Evolutionary conservation across 2,329 filamentous ascomycete species (phyloP), one percentile per base, ranked within the genome.

Genomic region (Aspergillus proliferans): DNA sequence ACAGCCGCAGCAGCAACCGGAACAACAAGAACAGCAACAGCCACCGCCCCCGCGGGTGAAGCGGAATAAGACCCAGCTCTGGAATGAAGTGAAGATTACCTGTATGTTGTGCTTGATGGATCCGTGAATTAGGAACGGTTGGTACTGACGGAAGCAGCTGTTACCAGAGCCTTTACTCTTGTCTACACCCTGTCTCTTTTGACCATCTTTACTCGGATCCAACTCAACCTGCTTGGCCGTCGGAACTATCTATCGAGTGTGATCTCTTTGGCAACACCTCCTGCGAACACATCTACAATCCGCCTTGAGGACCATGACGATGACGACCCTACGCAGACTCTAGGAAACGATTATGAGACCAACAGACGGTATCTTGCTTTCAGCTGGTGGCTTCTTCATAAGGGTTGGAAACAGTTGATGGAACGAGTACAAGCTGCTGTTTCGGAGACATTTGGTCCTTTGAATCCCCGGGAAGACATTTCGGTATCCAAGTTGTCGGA

Each of bases 1-100:
- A 18, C 34, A 36, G 34, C 34, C 14, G 14, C n/a, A 36, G 38
- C 38, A 40, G 19, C 38, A 40, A 12, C 38, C 18, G 18, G 15
- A 19, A 9, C 38, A 40, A 40, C 38, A 38, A 18, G n/a, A 38
- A 18, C 34, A 38, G 15, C 34, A 38, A 8, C 34, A 40, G 19
- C 18, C 4, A 40, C 15, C 18, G 19, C 61, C 76, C 45, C 49
- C 59, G 61, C 65, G 76, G 51, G 78, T 79, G 51, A 88, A 83
- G 58, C 91, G 86, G 73, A 89, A 84, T 52, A 97, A 97, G 78
- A 82, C 88, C 45, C 91, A 97, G 73, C 76, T 98, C 41, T 98
- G 93, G 93, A 91, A 94, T 68, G 92, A 98, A 65, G 81, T 98
- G 70, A 96, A 95, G 64, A 95, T 97, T 58, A 90, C 86, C 72